phyloP scores from a whole-genome alignment of 176 grass and related monocot genomes.

The Oryza officinalis region DNA sequence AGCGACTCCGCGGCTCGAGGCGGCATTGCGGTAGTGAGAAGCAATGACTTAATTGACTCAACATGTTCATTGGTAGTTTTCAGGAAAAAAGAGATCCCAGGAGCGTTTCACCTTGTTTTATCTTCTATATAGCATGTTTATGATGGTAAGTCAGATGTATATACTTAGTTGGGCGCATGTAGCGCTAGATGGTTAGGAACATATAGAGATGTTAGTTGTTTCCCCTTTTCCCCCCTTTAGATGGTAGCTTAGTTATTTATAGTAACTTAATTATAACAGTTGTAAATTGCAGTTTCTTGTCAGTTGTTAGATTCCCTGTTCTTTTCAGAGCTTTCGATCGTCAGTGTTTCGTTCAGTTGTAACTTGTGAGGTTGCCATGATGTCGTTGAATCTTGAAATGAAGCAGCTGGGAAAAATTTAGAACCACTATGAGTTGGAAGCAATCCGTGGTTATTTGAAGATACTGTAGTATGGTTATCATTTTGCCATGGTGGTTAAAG shows the following conservation, averaged over 20 bases:
- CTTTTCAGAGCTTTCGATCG: not conserved
- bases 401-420: not conserved
- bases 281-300: not conserved
- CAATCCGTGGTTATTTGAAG: not conserved
- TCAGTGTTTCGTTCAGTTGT: not conserved
- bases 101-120: not conserved
- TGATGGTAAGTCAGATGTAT: conserved; percentile 26
- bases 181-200: not conserved
- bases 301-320: not conserved
- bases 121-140: conserved; percentile 1
- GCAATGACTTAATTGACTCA: conserved; percentile 15
- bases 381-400: not conserved
- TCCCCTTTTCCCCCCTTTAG: not conserved
- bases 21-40: conserved; percentile 28
- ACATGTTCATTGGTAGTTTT: conserved; percentile 10
- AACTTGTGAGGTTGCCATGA: not conserved
- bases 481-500: too few relatives aligned
- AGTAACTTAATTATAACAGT: not conserved
- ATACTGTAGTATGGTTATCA: too few relatives aligned
- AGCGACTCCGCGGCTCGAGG: conserved; percentile 47
- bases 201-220: conserved; percentile 6
- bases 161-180: conserved; percentile 10
- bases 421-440: not conserved
- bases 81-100: not conserved
- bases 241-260: not conserved